Percentiles rank a stretch among this genome's conserved stretches.
Evolutionary conservation across 2,329 filamentous ascomycete species (phyloP).

Genomic region (Neonectria sp.): DNA sequence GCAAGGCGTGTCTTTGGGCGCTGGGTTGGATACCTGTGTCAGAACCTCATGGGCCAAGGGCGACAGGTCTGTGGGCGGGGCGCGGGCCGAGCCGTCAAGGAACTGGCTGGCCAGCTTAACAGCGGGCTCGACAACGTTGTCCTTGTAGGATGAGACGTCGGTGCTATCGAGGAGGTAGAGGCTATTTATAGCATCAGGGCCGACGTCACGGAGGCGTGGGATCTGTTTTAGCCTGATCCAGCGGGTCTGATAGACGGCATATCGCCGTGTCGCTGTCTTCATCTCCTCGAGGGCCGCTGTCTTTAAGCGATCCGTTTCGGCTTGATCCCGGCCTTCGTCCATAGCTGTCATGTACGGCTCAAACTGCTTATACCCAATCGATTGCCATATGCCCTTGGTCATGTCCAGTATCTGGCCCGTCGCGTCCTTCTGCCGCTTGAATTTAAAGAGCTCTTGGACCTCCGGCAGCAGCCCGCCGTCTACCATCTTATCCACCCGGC

Average conservation of each 20-base stretch:
- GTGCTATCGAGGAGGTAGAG: slow-evolving; percentile 89
- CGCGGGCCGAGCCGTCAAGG: slow-evolving; percentile 69
- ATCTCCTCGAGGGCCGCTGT: slow-evolving; percentile 78
- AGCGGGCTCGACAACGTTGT: slow-evolving; percentile 77
- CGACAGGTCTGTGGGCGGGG: slow-evolving; percentile 65
- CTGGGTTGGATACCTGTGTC: slow-evolving; percentile 60
- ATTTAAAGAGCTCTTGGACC: slow-evolving; percentile 61
- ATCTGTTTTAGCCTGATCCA: slow-evolving; percentile 92
- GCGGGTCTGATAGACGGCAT: slow-evolving; percentile 85
- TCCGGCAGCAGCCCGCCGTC: slow-evolving; percentile 66
- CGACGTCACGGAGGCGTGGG: slow-evolving; percentile 73
- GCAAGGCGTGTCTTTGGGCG: slow-evolving; percentile 66
- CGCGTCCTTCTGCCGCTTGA: slow-evolving; percentile 53
- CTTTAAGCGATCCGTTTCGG: slow-evolving; percentile 70
- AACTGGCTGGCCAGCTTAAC: slow-evolving; percentile 74
- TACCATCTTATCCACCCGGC: slow-evolving; percentile 89
- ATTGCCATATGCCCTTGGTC: slow-evolving; percentile 92
- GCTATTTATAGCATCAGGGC: slow-evolving; percentile 64
- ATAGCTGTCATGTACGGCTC: slow-evolving; percentile 75
- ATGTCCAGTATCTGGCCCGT: slow-evolving; percentile 74
- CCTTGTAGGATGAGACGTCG: slow-evolving; percentile 72
- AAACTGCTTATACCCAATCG: slow-evolving; percentile 96
- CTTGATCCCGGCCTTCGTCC: slow-evolving; percentile 44
- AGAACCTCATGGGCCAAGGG: slow-evolving; percentile 68
- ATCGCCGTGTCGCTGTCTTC: slow-evolving; percentile 87